Evolutionary conservation across 78 protist genomes (phyloP), one percentile per base, ranked within the genome.

Genomic region (Polysphondylium violaceum): DNA sequence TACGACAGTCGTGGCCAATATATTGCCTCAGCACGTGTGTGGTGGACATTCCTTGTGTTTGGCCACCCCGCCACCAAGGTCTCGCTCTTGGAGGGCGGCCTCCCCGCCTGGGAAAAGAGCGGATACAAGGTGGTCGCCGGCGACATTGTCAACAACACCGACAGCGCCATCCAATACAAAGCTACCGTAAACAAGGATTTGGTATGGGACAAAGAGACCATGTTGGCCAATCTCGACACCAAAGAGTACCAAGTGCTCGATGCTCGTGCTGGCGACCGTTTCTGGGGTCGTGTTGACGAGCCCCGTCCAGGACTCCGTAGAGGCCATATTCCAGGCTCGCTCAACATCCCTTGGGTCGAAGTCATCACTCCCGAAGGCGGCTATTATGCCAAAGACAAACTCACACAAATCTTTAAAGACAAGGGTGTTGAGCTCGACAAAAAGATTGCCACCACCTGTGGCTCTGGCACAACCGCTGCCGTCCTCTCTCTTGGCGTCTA

Each of bases 381-480:
- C 3, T 78, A 76, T 59, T 25, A 41, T 11, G 23, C 74, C 2
- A 72, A 78, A 12, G 89, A 69, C 21, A 19, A 50, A 12, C n/a
- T 88, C 9, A n/a, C 67, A 21, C 4, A 51, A 35, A 11, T 74
- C 2, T 76, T 78, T 33, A 76, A 74, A 81, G 83, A 61, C 1
- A 74, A 69, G 23, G 94, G 88, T 38, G 47, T 75, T 27, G 67
- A 74, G 31, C 78, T 71, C 16, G 17, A 65, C 6, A 9, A 55
- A 17, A 51, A 63, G 44, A 67, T 88, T 21, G 47, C 72, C 7
- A 88, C 94, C 0, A 65, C 94, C 2, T 88, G 94, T 65, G 94
- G 94, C 31, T 88, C 94, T 5, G 94, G 94, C 55, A 78, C 83
- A 23, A 73, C 85, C 27, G 94, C 94, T 19, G 86, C 94, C 14